Conservation (phyloP, 1,284 basidiomycete species). For the Sphaerobolus stellatus region DNA sequence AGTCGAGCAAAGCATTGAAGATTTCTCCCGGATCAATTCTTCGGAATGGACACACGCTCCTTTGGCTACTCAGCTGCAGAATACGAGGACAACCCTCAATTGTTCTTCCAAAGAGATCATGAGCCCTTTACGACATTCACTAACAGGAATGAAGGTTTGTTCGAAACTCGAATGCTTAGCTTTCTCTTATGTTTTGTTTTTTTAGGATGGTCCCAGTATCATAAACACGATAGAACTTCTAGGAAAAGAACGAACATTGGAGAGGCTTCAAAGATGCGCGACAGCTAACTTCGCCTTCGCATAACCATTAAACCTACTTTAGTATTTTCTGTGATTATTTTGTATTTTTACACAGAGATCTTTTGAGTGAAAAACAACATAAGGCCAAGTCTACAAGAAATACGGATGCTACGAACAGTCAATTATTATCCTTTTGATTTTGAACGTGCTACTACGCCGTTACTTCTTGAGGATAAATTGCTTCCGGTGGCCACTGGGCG, state of each 20-base stretch:
- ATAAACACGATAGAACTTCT: constrained; percentile 45
- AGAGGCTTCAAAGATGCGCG: constrained; percentile 27
- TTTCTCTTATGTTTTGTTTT: background rate
- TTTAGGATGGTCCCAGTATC: constrained; percentile 49
- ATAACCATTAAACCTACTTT: too few relatives aligned
- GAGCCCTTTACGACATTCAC: constrained; percentile 69
- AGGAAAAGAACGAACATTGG: constrained; percentile 35
- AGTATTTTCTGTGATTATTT: too few relatives aligned
- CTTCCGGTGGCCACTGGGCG: too few relatives aligned
- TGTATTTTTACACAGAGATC: too few relatives aligned
- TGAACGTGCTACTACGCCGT: too few relatives aligned
- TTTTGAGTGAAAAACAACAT: too few relatives aligned
- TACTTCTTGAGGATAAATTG: too few relatives aligned
- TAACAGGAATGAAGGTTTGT: constrained; percentile 78
- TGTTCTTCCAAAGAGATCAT: constrained; percentile 60
- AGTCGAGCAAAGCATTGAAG: constrained; percentile 12
- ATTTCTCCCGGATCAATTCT: constrained; percentile 7
- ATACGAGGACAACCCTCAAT: constrained; percentile 38
- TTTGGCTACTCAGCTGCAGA: constrained; percentile 45
- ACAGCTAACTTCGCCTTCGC: background rate
- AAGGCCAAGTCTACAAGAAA: too few relatives aligned
- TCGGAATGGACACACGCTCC: constrained; percentile 32
- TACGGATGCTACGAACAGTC: too few relatives aligned
- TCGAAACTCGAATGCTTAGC: too few relatives aligned
- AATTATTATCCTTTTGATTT: too few relatives aligned